These are phyloP conservation scores for Guyanaporus albipodus DNA, from an alignment of 768 basidiomycete species.

Conservation along the genomic window DNA sequence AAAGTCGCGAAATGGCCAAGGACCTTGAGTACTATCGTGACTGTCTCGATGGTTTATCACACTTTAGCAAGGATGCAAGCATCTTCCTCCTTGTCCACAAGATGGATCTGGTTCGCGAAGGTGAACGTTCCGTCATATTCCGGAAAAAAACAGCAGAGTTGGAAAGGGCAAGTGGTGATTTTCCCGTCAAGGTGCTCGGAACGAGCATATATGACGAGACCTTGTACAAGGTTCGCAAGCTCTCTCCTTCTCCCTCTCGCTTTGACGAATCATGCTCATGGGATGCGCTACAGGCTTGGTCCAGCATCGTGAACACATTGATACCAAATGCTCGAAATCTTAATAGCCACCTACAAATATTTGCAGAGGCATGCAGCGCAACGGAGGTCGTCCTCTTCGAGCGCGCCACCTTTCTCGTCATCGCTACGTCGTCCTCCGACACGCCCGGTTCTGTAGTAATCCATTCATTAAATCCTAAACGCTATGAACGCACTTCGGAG, in stretches of 20 bases:
- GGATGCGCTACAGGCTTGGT: conserved; percentile 76
- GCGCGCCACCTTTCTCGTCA: conserved; percentile 95
- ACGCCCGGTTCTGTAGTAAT: conserved; percentile 33
- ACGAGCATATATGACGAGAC: conserved; percentile 98
- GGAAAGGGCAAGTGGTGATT: conserved; percentile 60
- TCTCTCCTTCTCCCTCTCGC: not conserved
- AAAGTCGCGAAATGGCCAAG: conserved; percentile 75
- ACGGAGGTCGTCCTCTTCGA: conserved; percentile 96
- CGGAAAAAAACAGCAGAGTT: conserved; percentile 73
- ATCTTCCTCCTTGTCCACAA: conserved; percentile 95
- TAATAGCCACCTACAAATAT: conserved; percentile 78
- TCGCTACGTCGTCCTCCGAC: conserved; percentile 65
- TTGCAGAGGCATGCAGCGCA: conserved; percentile 83
- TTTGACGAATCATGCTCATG: conserved; percentile 9
- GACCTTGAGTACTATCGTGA: conserved; percentile 92
- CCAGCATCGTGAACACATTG: conserved; percentile 91
- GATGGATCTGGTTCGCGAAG: conserved; percentile 85
- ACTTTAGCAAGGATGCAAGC: conserved; percentile 75
- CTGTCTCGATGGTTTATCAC: conserved; percentile 78
- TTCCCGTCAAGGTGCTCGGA: conserved; percentile 69
- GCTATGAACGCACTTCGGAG: conserved; percentile 86
- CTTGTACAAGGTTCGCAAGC: conserved; percentile 71
- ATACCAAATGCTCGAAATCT: conserved; percentile 94
- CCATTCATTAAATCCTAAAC: conserved; percentile 57
- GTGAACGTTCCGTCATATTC: conserved; percentile 52